These are phyloP conservation scores for Boletales sp. DNA, from an alignment of 768 basidiomycete species.

Conservation along the genomic window DNA sequence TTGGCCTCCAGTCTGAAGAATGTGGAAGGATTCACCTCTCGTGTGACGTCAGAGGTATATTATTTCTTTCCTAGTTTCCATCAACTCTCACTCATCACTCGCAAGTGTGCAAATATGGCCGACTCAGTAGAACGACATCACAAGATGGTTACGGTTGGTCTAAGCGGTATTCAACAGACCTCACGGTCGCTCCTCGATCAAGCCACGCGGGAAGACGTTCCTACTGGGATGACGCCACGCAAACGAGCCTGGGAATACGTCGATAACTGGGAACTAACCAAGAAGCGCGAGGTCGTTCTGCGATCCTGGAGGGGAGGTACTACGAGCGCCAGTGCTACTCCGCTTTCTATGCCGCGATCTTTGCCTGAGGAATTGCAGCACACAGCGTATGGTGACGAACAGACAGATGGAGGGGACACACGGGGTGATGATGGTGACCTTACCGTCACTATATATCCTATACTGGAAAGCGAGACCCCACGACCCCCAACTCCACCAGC, in stretches of 20 bases:
- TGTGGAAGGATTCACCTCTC: conserved; percentile 39
- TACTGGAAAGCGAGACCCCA: conserved; percentile 2
- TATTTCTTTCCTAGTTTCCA: neutral
- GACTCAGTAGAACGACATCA: conserved; percentile 43
- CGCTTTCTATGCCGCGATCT: conserved; percentile 36
- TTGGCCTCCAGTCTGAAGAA: conserved; percentile 49
- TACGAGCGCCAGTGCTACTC: conserved; percentile 32
- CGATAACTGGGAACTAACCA: conserved; percentile 70
- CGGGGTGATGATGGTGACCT: conserved; percentile 14
- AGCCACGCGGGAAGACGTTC: conserved; percentile 57
- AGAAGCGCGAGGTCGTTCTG: conserved; percentile 58
- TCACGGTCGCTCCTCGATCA: conserved; percentile 50
- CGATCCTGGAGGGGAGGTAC: conserved; percentile 44
- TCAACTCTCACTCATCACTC: conserved; percentile 3
- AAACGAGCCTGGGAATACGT: conserved; percentile 70
- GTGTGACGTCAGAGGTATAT: conserved; percentile 53
- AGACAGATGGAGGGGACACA: conserved; percentile 25
- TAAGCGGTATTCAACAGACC: conserved; percentile 49
- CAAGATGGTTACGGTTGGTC: conserved; percentile 37
- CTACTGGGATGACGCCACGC: conserved; percentile 73
- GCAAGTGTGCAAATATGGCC: conserved; percentile 41
- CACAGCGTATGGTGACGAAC: conserved; percentile 10
- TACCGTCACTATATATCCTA: conserved; percentile 17
- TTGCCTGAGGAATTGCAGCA: conserved; percentile 29
- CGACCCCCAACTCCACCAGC: conserved; percentile 20